phyloP scores from a whole-genome alignment of 1,284 basidiomycete species.

The Inonotus obliquus region DNA sequence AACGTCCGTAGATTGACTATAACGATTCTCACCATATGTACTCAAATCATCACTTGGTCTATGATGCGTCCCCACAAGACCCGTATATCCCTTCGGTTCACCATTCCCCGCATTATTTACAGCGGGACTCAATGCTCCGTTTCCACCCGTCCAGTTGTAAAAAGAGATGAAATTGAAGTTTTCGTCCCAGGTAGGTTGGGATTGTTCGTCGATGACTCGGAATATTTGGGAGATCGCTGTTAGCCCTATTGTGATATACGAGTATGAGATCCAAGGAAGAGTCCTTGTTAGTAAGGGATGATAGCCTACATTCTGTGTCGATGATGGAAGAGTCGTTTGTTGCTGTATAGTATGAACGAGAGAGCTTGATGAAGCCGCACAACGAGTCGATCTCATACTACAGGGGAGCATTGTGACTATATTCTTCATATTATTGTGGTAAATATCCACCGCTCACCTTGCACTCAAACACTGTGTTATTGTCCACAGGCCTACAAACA shows the following conservation, averaged over 20 bases:
- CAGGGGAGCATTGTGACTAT: neutral
- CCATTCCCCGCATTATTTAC: slow-evolving; percentile 46
- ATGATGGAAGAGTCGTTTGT: slow-evolving; percentile 69
- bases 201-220: slow-evolving; percentile 71
- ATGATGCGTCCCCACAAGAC: slow-evolving; percentile 66
- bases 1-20: neutral
- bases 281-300: neutral
- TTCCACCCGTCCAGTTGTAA: slow-evolving; percentile 74
- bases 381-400: slow-evolving; percentile 75
- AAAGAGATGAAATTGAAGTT: slow-evolving; percentile 69
- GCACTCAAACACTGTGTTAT: slow-evolving; percentile 71
- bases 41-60: slow-evolving; percentile 73
- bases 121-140: slow-evolving; percentile 55
- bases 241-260: slow-evolving; percentile 42
- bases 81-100: slow-evolving; percentile 26
- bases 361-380: slow-evolving; percentile 73
- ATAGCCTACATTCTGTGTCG: slow-evolving; percentile 57
- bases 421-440: neutral
- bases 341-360: slow-evolving; percentile 62
- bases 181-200: slow-evolving; percentile 63
- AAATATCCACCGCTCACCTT: slow-evolving; percentile 40
- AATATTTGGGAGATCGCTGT: slow-evolving; percentile 69
- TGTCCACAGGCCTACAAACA: slow-evolving; percentile 52
- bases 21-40: slow-evolving; percentile 46
- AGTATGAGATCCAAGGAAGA: slow-evolving; percentile 1